Conservation (phyloP, 2,329 filamentous ascomycete genomes). For the Drechslerella stenobrocha region DNA sequence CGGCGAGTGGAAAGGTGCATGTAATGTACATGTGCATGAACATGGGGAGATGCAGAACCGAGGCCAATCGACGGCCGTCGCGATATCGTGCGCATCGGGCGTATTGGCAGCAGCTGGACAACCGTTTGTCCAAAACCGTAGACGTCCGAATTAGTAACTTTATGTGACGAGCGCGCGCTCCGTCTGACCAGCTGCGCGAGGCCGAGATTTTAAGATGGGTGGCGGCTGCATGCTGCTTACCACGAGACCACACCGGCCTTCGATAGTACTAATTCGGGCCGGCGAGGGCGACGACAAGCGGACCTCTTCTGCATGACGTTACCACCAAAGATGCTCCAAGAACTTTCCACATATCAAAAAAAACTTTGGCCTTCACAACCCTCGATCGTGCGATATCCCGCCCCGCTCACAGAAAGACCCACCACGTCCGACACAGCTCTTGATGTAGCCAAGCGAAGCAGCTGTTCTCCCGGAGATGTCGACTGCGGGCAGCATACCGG, state of each 20-base stretch:
- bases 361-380: neutral
- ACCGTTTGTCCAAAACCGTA: too few species aligned
- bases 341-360: neutral
- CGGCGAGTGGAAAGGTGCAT: too few species aligned
- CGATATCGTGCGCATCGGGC: neutral
- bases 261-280: neutral
- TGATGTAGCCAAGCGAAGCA: neutral
- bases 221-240: neutral
- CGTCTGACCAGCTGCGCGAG: neutral
- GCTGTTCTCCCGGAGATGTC: slow-evolving; percentile 40
- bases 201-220: too few species aligned
- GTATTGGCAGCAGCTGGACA: too few species aligned
- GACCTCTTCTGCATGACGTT: neutral
- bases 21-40: too few species aligned
- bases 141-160: neutral
- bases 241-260: slow-evolving; percentile 4
- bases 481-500: slow-evolving; percentile 47
- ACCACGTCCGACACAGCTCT: neutral
- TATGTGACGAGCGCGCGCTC: neutral
- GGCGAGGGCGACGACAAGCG: neutral
- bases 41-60: neutral
- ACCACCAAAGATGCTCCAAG: neutral
- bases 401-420: neutral
- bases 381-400: neutral
- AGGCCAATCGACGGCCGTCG: neutral